Evolutionary conservation across 495 filamentous ascomycete species (phyloP).

Genomic region (Immersiella caudata): DNA sequence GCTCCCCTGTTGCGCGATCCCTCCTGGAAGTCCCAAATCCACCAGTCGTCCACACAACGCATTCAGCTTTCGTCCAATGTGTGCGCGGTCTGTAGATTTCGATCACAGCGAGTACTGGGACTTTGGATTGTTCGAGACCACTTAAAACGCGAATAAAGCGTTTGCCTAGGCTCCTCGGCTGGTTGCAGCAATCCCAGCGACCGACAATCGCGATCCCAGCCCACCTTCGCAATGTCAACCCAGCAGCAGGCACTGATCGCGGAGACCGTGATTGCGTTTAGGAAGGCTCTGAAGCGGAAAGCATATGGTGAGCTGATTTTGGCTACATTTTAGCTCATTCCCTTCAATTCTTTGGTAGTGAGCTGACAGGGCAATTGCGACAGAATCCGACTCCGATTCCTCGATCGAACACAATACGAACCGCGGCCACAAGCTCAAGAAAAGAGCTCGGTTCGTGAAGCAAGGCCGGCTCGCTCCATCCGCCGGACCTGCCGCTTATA

Average conservation of each 20-base stretch:
- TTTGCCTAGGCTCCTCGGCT: not conserved
- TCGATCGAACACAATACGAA: slow-evolving; percentile 79
- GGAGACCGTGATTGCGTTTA: slow-evolving; percentile 34
- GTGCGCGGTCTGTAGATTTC: not conserved
- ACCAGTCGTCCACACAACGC: not conserved
- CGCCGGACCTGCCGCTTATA: slow-evolving; percentile 76
- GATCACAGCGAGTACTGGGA: not conserved
- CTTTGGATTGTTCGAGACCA: not conserved
- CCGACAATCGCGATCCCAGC: not conserved
- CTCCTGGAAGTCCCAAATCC: not conserved
- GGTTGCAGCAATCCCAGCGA: not conserved
- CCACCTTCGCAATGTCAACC: slow-evolving; percentile 29
- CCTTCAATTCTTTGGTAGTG: not conserved
- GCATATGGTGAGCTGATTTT: slow-evolving; percentile 29
- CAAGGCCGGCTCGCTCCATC: slow-evolving; percentile 72
- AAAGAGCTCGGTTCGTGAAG: slow-evolving; percentile 76
- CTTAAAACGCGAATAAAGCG: not conserved
- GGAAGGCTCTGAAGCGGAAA: slow-evolving; percentile 34
- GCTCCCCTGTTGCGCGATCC: not conserved
- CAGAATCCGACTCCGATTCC: slow-evolving; percentile 87
- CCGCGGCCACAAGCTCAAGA: slow-evolving; percentile 88
- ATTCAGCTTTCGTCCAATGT: not conserved
- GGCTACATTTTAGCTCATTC: not conserved
- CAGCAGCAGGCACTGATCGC: slow-evolving; percentile 38
- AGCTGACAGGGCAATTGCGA: slow-evolving; percentile 13